Evolutionary conservation across 768 basidiomycete genomes (phyloP), one percentile per base, ranked within the genome.

Genomic region (Boletus insuetus): DNA sequence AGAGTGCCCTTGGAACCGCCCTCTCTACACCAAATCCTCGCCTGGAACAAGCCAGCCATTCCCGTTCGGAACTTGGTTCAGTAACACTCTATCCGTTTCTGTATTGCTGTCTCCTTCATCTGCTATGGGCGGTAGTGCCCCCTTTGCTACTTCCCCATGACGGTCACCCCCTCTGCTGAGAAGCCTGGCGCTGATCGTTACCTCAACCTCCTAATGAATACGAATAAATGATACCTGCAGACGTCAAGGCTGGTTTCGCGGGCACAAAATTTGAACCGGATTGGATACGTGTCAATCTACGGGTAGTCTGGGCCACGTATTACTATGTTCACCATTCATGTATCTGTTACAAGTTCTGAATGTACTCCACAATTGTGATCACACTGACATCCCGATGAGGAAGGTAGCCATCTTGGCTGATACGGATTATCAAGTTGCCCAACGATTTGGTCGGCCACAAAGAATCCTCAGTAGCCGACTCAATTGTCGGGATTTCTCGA

Each of bases 191-290:
- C 74, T 38, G 80, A 83, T 56, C 79, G 80, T 53, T 88, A 87
- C 61, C 82, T 84, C 54, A 61, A 52, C 32, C 64, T 32, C 87
- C 87, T 7, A 59, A 62, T n/a, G 77, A 84, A 59, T 91, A 91
- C 68, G 55, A 74, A 35, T 70, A 80, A 47, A 66, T 80, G 19
- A 60, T 90, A 24, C 86, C 89, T 3, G 64, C 73, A 45, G 64
- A 62, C 6, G 80, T 75, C 49, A 66, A 75, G 61, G 78, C 79
- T 6, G 83, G 83, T 39, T 90, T 89, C 62, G 64, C 73, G 58
- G 70, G 70, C 19, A 71, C 74, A 51, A 82, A 71, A 69, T 91
- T 91, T 61, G 83, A 82, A 62, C 89, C 89, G 1, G 87, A 88
- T 55, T 89, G 84, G 83, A 74, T 85, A 53, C 89, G 72, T 35